Evolutionary conservation across 805 yeast genomes (phyloP).

Genomic region (Candida ipomoeae): DNA sequence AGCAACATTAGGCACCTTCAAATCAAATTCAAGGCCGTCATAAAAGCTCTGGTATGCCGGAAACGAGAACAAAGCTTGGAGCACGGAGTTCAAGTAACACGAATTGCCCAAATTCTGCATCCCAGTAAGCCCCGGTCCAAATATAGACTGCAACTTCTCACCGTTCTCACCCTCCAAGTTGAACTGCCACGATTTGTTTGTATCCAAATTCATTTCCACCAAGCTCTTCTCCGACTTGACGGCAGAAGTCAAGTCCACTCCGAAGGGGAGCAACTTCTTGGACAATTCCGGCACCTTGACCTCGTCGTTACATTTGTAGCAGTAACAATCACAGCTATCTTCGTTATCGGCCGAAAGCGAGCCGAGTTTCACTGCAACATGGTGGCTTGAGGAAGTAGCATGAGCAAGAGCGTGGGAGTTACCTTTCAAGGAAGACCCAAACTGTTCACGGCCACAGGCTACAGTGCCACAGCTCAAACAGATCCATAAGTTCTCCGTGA

Average conservation of each 20-base stretch:
- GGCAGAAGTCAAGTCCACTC: constrained; percentile 54
- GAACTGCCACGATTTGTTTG: constrained; percentile 91
- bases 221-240: constrained; percentile 82
- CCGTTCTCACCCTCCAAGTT: constrained; percentile 72
- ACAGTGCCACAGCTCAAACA: constrained; percentile 87
- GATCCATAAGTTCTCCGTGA: constrained; percentile 82
- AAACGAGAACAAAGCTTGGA: constrained; percentile 63
- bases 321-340: constrained; percentile 69
- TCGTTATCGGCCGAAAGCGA: constrained; percentile 68
- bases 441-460: constrained; percentile 94
- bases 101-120: constrained; percentile 88
- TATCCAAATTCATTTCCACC: constrained; percentile 88
- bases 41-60: constrained; percentile 37
- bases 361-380: constrained; percentile 87
- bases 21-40: constrained; percentile 29
- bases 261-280: constrained; percentile 50
- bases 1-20: constrained; percentile 46
- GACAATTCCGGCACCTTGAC: constrained; percentile 63
- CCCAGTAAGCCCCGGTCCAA: constrained; percentile 79
- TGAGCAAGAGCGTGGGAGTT: constrained; percentile 86
- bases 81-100: constrained; percentile 79
- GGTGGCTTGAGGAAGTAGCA: constrained; percentile 55
- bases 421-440: constrained; percentile 86
- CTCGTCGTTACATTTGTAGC: constrained; percentile 88
- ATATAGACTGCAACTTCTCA: constrained; percentile 55